A percentile compares a stretch with the other conserved stretches of the same genome.
Conservation (phyloP, 495 filamentous ascomycete genomes). For the Podospora sp. region DNA sequence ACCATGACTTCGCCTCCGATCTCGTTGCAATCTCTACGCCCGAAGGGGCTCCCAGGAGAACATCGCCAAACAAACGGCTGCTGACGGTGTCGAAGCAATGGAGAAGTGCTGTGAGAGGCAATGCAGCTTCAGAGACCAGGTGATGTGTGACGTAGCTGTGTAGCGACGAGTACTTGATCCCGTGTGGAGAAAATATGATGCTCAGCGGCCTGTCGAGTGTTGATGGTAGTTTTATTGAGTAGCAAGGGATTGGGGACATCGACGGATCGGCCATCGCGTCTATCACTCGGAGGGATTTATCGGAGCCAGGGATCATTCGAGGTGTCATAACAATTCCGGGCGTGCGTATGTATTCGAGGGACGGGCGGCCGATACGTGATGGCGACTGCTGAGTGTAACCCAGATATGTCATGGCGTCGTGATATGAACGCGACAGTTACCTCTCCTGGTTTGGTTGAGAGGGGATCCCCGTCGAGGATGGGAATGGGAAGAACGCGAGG, state of each 20-base stretch:
- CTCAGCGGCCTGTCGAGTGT: constrained; percentile 44
- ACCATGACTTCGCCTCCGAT: constrained; percentile 59
- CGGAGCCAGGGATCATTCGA: constrained; percentile 38
- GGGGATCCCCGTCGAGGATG: constrained; percentile 45
- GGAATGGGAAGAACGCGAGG: constrained; percentile 38
- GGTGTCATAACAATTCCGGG: constrained; percentile 28
- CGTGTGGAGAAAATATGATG: constrained; percentile 65
- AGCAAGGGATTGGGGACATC: constrained; percentile 23
- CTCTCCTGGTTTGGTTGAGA: constrained; percentile 57
- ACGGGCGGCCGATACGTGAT: constrained; percentile 66
- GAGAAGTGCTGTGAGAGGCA: constrained; percentile 63
- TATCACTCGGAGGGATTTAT: constrained; percentile 44
- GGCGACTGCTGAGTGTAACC: constrained; percentile 66
- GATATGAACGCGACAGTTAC: constrained; percentile 67
- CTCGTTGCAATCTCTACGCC: constrained; percentile 60
- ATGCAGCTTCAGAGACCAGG: constrained; percentile 57
- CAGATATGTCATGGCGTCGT: constrained; percentile 60
- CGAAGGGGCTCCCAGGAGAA: constrained; percentile 58
- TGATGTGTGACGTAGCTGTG: constrained; percentile 57
- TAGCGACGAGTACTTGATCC: constrained; percentile 52
- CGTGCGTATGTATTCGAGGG: constrained; percentile 21
- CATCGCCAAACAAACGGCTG: constrained; percentile 68
- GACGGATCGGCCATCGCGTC: constrained; percentile 35
- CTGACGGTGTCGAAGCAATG: constrained; percentile 63
- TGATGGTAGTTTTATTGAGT: constrained; percentile 35